Conservation (phyloP, 169 alveolate species). For the Cystoisospora suis region DNA sequence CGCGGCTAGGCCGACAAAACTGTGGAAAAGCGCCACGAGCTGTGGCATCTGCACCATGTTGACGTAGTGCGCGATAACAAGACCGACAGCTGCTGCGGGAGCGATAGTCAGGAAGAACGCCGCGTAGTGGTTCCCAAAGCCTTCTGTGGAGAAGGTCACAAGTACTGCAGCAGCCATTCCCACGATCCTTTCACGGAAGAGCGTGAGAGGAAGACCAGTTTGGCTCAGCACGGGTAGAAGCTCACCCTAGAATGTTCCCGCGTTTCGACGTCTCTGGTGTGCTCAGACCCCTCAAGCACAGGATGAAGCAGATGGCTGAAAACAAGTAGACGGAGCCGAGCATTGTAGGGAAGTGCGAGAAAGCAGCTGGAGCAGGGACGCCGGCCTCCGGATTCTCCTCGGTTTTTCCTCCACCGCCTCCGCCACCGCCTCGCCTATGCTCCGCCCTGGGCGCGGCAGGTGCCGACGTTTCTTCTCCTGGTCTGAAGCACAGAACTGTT, state of each 20-base stretch:
- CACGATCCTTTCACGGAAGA: conserved; percentile 51
- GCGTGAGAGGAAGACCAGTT: neutral
- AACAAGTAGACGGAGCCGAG: conserved; percentile 66
- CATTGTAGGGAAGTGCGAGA: conserved; percentile 59
- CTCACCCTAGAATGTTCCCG: conserved; percentile 74
- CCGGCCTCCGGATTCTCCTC: conserved; percentile 53
- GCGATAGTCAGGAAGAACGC: conserved; percentile 54
- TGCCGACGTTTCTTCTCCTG: conserved; percentile 50
- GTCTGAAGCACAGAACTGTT: conserved; percentile 14
- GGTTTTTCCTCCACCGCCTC: conserved; percentile 44
- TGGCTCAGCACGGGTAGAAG: neutral
- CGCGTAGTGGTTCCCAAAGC: conserved; percentile 68
- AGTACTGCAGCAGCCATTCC: conserved; percentile 73
- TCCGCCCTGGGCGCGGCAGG: neutral
- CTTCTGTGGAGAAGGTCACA: conserved; percentile 69
- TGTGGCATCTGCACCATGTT: conserved; percentile 83
- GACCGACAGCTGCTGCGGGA: conserved; percentile 68
- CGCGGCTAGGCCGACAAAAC: conserved; percentile 96
- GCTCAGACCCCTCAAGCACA: conserved; percentile 72
- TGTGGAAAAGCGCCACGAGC: conserved; percentile 93
- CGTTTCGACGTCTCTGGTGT: conserved; percentile 72
- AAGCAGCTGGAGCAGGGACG: conserved; percentile 20
- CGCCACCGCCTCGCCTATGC: neutral
- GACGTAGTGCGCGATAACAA: conserved; percentile 53
- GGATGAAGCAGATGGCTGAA: conserved; percentile 71